Base-by-base conservation (phyloP, 1,284 basidiomycete species). In the Moesziomyces globuligerus region DNA sequence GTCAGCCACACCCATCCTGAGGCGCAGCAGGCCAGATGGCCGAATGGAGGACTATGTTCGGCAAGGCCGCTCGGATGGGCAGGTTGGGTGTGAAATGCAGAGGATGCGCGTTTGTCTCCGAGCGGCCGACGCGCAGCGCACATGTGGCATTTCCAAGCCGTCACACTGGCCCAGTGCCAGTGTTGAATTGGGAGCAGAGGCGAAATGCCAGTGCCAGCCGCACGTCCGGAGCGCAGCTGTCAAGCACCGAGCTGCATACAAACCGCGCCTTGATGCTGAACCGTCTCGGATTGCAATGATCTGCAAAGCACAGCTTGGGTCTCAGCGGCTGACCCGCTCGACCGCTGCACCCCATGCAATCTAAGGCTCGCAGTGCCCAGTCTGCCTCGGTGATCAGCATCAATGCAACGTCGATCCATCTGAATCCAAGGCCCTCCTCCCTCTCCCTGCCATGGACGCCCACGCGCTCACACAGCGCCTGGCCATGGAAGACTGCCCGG, bases 81-180 rank as follows among this genome's bases (percentile, higher is more conserved):
- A 3, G 29, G 11, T 13, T 29, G 29, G n/a, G n/a, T n/a, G n/a
- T n/a, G 17, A 36, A 7, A 28, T 8, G 38, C 39, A 36, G 23
- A 18, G 20, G 54, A 59, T 40, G 51, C 51, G 56, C 56, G 52
- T 55, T 51, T 52, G 52, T 55, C 56, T 52, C 56, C 56, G 62
- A 66, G 51, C 55, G 28, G 48, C 62, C 62, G 56, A 66, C 62
- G 56, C 62, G 62, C 62, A 66, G 51, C 56, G 38, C 38, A 66
- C 62, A 66, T 58, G 36, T 49, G 37, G 43, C 39, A 55, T 48
- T 55, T 45, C n/a, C 23, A 29, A 43, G 5, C 25, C 24, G 11
- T 15, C 8, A 38, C 28, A 49, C 48, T 49, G 37, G 17, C 25
- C 23, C 9, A 36, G 23, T 25, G 32, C 40, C 41, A 29, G 15